Evolutionary conservation across 768 basidiomycete species (phyloP).

Genomic region (Mycena capillaripes): DNA sequence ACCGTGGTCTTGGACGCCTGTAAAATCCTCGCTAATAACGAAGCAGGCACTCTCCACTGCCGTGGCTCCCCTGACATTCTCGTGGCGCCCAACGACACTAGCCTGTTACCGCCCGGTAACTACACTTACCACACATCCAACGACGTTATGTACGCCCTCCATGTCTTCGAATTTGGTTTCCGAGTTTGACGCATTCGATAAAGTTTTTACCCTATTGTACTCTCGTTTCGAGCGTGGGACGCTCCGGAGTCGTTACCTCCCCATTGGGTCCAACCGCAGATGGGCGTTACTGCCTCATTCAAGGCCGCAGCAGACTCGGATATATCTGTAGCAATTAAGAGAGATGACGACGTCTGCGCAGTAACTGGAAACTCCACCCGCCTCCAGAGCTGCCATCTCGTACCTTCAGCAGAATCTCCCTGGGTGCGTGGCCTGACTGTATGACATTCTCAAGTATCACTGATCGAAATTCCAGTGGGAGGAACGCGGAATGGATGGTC

Average conservation of each 20-base stretch:
- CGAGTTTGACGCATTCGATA: not conserved
- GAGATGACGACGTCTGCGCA: constrained; percentile 10
- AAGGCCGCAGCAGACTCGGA: not conserved
- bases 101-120: constrained; percentile 1
- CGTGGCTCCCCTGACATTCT: not conserved
- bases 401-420: not conserved
- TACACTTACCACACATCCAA: constrained; percentile 10
- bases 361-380: constrained; percentile 8
- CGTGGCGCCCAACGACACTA: not conserved
- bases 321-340: not conserved
- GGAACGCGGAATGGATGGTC: not conserved
- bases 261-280: not conserved
- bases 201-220: constrained; percentile 4
- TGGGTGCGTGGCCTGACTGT: constrained; percentile 7
- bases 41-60: not conserved
- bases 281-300: not conserved
- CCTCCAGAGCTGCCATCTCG: constrained; percentile 5
- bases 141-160: constrained; percentile 4
- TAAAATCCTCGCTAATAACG: constrained; percentile 18
- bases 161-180: not conserved
- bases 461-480: constrained; percentile 16
- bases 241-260: constrained; percentile 1
- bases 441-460: not conserved
- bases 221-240: constrained; percentile 13
- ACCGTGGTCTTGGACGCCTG: constrained; percentile 13